Conservation (phyloP, 305 asterid species). For the Rubia balearica region DNA sequence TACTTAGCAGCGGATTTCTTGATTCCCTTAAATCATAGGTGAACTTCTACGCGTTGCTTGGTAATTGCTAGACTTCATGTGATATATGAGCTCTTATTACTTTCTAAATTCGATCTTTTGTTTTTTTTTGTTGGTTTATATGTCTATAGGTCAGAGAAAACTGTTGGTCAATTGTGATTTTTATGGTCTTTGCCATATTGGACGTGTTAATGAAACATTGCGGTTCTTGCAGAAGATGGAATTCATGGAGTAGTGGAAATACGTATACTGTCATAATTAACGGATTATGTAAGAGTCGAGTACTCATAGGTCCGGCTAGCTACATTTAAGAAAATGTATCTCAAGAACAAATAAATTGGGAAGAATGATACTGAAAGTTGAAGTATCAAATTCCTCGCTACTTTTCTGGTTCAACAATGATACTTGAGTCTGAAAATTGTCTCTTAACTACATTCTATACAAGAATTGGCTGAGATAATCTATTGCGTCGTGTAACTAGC, state of each 20-base stretch:
- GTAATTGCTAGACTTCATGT: not conserved
- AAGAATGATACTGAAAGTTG: not conserved
- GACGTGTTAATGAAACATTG: not conserved
- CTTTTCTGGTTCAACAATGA: not conserved
- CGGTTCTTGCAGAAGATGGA: not conserved
- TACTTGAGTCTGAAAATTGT: too few relatives aligned
- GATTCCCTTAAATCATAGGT: conserved; percentile 41
- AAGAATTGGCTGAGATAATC: not conserved
- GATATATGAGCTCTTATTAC: not conserved
- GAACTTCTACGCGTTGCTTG: conserved; percentile 6
- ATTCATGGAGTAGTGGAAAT: not conserved
- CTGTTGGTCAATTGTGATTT: not conserved
- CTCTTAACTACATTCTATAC: not conserved
- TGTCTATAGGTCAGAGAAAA: not conserved
- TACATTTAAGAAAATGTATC: not conserved
- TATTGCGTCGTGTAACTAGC: not conserved
- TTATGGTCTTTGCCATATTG: not conserved
- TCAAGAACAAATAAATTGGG: not conserved
- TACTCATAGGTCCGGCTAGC: not conserved
- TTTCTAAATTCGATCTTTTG: not conserved
- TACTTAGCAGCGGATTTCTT: conserved; percentile 55
- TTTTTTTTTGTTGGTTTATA: not conserved
- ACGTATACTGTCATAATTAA: not conserved
- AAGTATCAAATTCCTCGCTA: not conserved
- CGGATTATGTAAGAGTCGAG: not conserved